Base-by-base conservation (phyloP, 306 rosid species). In the Sindora glabra region DNA sequence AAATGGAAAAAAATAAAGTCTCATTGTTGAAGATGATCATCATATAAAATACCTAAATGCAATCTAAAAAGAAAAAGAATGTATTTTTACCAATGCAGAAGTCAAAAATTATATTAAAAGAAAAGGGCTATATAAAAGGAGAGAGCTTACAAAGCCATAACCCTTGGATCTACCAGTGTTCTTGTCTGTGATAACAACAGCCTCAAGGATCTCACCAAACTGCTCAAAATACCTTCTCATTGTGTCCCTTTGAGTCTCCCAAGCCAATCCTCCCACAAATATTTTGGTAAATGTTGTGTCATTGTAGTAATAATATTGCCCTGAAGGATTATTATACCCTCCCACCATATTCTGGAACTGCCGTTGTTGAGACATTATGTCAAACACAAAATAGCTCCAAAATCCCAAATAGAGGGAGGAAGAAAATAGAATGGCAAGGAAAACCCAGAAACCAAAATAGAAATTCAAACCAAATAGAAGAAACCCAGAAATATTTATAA, bases 151-250 rank as follows among this genome's bases (percentile, higher is more conserved):
- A 83, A 91, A 91, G 67, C 98, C 98, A 48, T 91, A 91, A 24
- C 98, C 98, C 74, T 91, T 91, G 83, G 96, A 91, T 83, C 98
- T 88, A 53, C 98, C 98, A 33, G 86, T 83, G 78, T 83, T 73
- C 58, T 91, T 91, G 64, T 91, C 96, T 11, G 95, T 81, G 58
- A 91, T 91, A 24, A 91, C 96, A 75, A 88, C 98, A 81, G 96
- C 98, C 56, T 91, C 98, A 33, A 87, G 62, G 78, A 91, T 91
- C 75, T 91, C 95, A 16, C 98, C 98, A 74, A 91, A 91, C 75
- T 85, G 95, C 33, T 91, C 98, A 74, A 88, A 91, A 58, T 88
- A 91, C 76, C 84, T 85, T 23, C 79, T 75, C 96, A 91, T 81
- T 33, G 98, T 83, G 15, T 85, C 95, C 47, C 92, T 83, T 22